Conservation (phyloP, 805 yeast species). For the Pichia deserticola region DNA sequence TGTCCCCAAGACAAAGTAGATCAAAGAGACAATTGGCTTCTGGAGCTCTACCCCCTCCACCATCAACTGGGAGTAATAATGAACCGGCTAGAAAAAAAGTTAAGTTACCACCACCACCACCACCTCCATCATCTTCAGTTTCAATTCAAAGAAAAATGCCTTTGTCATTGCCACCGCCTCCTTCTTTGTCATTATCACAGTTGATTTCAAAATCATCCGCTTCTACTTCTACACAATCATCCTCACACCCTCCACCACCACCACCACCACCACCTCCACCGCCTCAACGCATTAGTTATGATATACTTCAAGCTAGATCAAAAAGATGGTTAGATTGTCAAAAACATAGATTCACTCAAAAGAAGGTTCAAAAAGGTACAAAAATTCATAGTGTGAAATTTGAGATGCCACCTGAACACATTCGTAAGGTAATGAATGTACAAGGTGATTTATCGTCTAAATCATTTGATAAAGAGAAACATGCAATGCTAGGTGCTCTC, state of each 20-base stretch:
- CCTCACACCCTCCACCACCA: constrained; percentile 15
- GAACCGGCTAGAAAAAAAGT: constrained; percentile 6
- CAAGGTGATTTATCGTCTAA: constrained; percentile 82
- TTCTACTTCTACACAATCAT: neutral
- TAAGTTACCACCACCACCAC: constrained; percentile 9
- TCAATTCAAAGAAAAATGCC: neutral
- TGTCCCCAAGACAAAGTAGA: constrained; percentile 7
- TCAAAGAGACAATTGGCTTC: neutral
- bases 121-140: constrained; percentile 4
- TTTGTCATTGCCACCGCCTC: neutral
- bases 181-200: constrained; percentile 9
- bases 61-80: neutral
- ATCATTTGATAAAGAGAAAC: constrained; percentile 73
- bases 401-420: constrained; percentile 91
- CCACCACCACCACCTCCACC: constrained; percentile 34
- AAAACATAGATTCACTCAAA: constrained; percentile 44
- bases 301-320: constrained; percentile 24
- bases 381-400: constrained; percentile 49
- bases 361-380: constrained; percentile 32
- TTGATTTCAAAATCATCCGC: neutral
- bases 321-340: constrained; percentile 59
- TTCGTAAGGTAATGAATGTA: constrained; percentile 72
- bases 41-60: constrained; percentile 5
- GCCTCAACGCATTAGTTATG: neutral
- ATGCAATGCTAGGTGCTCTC: constrained; percentile 82